These are phyloP conservation scores for Globisporangium yorkense DNA, from an alignment of 352 stramenopile genomes.

Conservation along the genomic window DNA sequence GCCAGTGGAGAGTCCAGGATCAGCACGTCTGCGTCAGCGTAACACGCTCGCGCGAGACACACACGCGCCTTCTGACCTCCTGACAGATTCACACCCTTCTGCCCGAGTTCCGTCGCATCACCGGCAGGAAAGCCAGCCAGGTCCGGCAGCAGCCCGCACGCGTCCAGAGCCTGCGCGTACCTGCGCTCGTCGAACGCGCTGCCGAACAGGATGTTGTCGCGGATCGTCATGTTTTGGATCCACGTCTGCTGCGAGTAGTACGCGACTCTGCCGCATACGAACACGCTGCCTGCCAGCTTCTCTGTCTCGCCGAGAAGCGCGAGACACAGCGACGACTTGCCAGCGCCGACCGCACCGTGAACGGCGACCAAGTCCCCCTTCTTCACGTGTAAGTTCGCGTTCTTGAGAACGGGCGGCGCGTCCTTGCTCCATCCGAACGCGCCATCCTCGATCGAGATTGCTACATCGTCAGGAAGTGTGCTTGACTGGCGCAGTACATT, in stretches of 20 bases:
- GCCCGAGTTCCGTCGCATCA: background rate
- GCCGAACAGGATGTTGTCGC: conserved; percentile 94
- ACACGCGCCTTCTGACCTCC: no score
- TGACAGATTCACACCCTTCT: no score
- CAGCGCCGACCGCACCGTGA: conserved; percentile 33
- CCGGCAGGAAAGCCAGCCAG: background rate
- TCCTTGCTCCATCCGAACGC: conserved; percentile 20
- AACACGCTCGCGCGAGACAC: conserved; percentile 58
- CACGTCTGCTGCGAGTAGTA: no score
- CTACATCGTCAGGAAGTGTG: background rate
- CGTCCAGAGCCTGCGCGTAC: background rate
- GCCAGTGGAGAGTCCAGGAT: conserved; percentile 92
- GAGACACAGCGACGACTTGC: conserved; percentile 42
- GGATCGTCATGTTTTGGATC: no score
- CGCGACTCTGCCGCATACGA: conserved; percentile 29
- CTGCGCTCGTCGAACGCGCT: background rate
- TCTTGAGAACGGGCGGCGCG: conserved; percentile 17
- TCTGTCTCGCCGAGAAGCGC: conserved; percentile 82
- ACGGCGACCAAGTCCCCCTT: conserved; percentile 42
- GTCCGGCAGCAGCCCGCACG: background rate
- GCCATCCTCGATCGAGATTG: conserved; percentile 17
- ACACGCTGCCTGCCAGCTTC: conserved; percentile 92
- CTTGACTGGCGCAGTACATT: conserved; percentile 9
- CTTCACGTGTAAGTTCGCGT: conserved; percentile 33
- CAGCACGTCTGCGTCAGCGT: conserved; percentile 60